These are phyloP conservation scores for Silene conica DNA, from an alignment of 148 eudicot genomes.

Conservation along the genomic window DNA sequence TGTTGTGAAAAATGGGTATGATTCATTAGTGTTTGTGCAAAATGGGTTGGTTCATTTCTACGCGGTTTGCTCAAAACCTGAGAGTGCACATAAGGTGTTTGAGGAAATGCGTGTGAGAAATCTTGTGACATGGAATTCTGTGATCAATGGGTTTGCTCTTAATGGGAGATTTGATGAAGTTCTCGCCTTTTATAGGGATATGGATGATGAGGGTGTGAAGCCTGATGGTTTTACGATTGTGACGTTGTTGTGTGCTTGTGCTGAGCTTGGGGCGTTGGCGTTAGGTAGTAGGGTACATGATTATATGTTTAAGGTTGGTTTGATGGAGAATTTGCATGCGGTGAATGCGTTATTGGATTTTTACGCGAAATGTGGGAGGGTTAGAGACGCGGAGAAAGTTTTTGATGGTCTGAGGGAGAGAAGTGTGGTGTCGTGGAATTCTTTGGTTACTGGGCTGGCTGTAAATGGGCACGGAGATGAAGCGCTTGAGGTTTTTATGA, in stretches of 20 bases:
- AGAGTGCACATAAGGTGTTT: slow-evolving; percentile 67
- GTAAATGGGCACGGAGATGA: slow-evolving; percentile 53
- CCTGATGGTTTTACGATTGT: slow-evolving; percentile 88
- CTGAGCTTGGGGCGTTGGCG: slow-evolving; percentile 75
- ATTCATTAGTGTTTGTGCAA: slow-evolving; percentile 47
- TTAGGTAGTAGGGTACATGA: slow-evolving; percentile 70
- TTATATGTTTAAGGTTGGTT: slow-evolving; percentile 64
- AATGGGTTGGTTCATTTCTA: slow-evolving; percentile 67
- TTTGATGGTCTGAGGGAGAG: slow-evolving; percentile 47
- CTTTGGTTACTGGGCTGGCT: slow-evolving; percentile 66
- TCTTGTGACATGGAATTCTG: slow-evolving; percentile 80
- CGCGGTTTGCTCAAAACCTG: slow-evolving; percentile 45
- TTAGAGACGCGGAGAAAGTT: slow-evolving; percentile 42
- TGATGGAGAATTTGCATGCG: slow-evolving; percentile 58
- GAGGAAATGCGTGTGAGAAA: slow-evolving; percentile 59
- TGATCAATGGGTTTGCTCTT: slow-evolving; percentile 66
- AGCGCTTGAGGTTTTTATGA: slow-evolving; percentile 51
- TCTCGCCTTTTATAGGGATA: slow-evolving; percentile 45
- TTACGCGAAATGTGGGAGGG: slow-evolving; percentile 67
- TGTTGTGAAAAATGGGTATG: slow-evolving; percentile 50
- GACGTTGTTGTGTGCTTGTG: slow-evolving; percentile 73
- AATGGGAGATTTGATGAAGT: slow-evolving; percentile 64
- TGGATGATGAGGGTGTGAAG: slow-evolving; percentile 49
- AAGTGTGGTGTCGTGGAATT: slow-evolving; percentile 67
- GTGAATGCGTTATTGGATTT: slow-evolving; percentile 59